These are phyloP conservation scores for Metschnikowia corniflorae DNA, from an alignment of 805 yeast genomes.

Conservation along the genomic window DNA sequence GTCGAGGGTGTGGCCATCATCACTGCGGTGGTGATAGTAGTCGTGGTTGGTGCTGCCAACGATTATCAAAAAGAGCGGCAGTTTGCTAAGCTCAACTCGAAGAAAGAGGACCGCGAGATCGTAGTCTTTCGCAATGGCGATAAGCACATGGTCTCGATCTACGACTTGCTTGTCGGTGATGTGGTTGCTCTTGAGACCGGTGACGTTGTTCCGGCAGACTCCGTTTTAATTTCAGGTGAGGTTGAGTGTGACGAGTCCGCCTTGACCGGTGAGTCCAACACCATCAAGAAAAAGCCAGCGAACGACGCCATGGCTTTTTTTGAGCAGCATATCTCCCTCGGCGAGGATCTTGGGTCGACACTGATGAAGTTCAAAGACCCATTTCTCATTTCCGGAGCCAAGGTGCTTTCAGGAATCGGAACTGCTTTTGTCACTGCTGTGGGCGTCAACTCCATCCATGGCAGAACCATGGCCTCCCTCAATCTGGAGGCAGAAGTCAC, in stretches of 20 bases:
- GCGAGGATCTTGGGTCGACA: constrained; percentile 41
- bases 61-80: constrained; percentile 96
- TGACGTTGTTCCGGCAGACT: constrained; percentile 89
- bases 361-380: constrained; percentile 60
- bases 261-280: constrained; percentile 89
- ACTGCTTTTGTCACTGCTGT: constrained; percentile 84
- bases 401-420: constrained; percentile 81
- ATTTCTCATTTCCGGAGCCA: constrained; percentile 87
- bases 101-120: constrained; percentile 79
- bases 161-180: constrained; percentile 84
- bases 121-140: constrained; percentile 72
- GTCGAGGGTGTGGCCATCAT: constrained; percentile 98
- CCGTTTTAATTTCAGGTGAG: constrained; percentile 66
- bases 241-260: constrained; percentile 91
- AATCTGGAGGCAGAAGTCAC: constrained; percentile 77
- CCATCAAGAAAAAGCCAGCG: constrained; percentile 68
- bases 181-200: constrained; percentile 83
- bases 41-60: constrained; percentile 89
- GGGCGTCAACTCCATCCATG: constrained; percentile 86
- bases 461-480: constrained; percentile 82
- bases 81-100: constrained; percentile 80
- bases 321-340: constrained; percentile 23
- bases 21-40: constrained; percentile 87
- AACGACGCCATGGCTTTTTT: constrained; percentile 34
- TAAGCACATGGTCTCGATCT: constrained; percentile 65